A percentile compares a stretch with the other conserved stretches of the same genome.
Evolutionary conservation across 371 early-diverging fungal genomes (phyloP).

Genomic region (Mortierella sp.): DNA sequence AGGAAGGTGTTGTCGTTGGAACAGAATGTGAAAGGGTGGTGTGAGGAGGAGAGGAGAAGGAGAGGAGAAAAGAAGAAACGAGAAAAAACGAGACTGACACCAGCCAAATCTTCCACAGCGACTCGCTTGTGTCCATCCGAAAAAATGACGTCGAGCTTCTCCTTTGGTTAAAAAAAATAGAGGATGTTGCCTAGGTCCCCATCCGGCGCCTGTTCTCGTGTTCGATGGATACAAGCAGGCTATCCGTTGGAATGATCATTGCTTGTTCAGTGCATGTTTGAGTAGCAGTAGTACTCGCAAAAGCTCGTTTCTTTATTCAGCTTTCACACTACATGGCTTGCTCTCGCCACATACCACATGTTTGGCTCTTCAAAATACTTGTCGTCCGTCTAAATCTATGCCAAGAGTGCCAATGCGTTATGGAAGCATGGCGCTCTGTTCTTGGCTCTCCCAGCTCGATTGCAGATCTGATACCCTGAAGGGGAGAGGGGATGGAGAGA

Average conservation of each 20-base stretch:
- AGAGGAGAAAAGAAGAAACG: not conserved
- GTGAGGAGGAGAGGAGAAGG: not conserved
- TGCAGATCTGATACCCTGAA: slow-evolving; percentile 12
- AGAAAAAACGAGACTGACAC: not conserved
- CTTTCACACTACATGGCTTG: too few species aligned
- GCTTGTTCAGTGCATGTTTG: too few species aligned
- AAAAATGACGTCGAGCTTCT: not conserved
- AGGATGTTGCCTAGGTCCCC: not conserved
- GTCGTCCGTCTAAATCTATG: too few species aligned
- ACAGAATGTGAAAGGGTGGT: not conserved
- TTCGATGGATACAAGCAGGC: too few species aligned
- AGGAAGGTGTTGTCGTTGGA: not conserved
- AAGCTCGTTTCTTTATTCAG: too few species aligned
- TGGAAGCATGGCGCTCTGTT: not conserved
- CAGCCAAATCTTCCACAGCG: not conserved
- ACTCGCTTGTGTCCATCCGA: not conserved
- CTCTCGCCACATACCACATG: too few species aligned
- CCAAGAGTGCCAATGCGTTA: not conserved
- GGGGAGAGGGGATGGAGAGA: not conserved
- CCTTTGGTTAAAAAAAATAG: not conserved
- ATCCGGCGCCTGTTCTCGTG: too few species aligned
- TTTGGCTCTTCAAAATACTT: too few species aligned
- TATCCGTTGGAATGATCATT: too few species aligned
- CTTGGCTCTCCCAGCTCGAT: not conserved
- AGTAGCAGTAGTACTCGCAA: too few species aligned